A percentile compares a stretch with the other conserved stretches of the same genome.
Evolutionary conservation across 2,329 filamentous ascomycete genomes (phyloP).

Genomic region (Cryoendolithus antarcticus): DNA sequence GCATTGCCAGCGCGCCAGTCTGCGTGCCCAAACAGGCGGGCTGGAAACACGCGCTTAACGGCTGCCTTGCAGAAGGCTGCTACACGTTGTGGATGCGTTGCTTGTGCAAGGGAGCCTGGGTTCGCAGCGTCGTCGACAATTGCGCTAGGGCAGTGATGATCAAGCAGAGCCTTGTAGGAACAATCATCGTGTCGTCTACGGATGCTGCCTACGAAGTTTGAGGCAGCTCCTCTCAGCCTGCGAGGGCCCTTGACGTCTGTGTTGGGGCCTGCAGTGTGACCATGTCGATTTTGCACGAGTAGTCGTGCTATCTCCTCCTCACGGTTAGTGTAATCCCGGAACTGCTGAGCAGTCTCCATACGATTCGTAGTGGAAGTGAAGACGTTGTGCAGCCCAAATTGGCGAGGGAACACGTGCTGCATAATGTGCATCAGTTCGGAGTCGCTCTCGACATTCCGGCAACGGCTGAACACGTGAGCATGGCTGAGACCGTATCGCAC

Average conservation of each 20-base stretch:
- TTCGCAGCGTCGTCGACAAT: not conserved
- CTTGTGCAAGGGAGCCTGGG: constrained; percentile 46
- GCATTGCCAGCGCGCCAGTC: constrained; percentile 48
- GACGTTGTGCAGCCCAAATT: constrained; percentile 86
- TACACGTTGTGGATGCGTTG: constrained; percentile 55
- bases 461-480: constrained; percentile 74
- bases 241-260: constrained; percentile 1
- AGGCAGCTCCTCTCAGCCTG: constrained; percentile 51
- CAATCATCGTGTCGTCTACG: constrained; percentile 62
- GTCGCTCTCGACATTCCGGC: constrained; percentile 34
- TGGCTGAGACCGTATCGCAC: constrained; percentile 66
- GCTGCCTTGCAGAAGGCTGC: constrained; percentile 79
- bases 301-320: constrained; percentile 60
- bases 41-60: constrained; percentile 59
- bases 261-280: not conserved
- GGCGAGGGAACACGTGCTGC: constrained; percentile 87
- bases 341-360: constrained; percentile 55
- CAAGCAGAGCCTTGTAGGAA: constrained; percentile 65
- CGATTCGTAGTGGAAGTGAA: constrained; percentile 60
- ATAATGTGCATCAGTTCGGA: constrained; percentile 57
- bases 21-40: constrained; percentile 58
- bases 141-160: constrained; percentile 61
- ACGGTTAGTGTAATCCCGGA: constrained; percentile 75
- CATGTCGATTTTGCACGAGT: not conserved
- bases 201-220: constrained; percentile 52